phyloP scores from a whole-genome alignment of 257 asterid genomes.

The Ligustrum vulgare region DNA sequence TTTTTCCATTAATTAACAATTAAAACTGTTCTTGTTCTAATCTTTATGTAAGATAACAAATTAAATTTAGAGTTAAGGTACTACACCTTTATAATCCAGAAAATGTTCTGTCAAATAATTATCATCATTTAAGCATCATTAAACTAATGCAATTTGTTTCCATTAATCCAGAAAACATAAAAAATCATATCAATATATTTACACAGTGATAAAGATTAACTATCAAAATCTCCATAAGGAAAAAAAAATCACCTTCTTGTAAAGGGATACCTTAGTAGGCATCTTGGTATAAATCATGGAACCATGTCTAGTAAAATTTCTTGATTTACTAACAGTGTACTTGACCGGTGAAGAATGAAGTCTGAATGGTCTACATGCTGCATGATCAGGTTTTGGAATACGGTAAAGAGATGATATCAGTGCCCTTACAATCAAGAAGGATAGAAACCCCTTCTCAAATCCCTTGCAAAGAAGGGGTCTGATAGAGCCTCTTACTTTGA shows the following conservation, averaged over 20 bases:
- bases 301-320: conserved; percentile 76
- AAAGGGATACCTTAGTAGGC: conserved; percentile 74
- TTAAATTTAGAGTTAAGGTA: background rate
- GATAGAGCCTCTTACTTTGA: conserved; percentile 64
- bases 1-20: background rate
- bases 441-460: conserved; percentile 54
- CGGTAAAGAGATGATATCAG: too few species aligned
- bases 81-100: background rate
- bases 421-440: conserved; percentile 35
- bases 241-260: conserved; percentile 56
- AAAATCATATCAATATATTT: background rate
- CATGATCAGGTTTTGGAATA: too few species aligned
- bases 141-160: background rate
- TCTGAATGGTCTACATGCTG: too few species aligned
- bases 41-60: background rate
- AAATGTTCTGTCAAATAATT: background rate
- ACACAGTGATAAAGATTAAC: background rate
- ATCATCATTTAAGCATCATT: background rate
- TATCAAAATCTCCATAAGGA: background rate
- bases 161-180: background rate
- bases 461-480: conserved; percentile 67
- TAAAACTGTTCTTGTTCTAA: background rate
- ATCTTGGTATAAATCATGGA: conserved; percentile 88
- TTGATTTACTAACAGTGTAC: too few species aligned
- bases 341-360: too few species aligned